Conservation (phyloP, 2,329 filamentous ascomycete species). For the Aspergillus sp. region DNA sequence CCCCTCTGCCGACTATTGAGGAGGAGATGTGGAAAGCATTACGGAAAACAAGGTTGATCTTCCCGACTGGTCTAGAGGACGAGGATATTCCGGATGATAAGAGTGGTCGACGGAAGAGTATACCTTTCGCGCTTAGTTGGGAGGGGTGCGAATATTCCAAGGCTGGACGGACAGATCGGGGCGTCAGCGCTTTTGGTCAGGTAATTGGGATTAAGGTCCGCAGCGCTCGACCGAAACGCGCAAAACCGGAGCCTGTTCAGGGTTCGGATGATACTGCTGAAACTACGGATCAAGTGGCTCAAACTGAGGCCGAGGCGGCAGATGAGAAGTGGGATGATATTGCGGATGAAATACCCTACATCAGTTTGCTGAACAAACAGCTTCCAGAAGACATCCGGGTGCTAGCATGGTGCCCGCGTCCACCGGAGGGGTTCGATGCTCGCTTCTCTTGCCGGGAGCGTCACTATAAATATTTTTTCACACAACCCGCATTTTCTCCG, state of each 20-base stretch:
- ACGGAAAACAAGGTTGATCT: constrained; percentile 77
- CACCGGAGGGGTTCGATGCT: constrained; percentile 78
- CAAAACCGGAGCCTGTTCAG: constrained; percentile 3
- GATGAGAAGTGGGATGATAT: constrained; percentile 61
- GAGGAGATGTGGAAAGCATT: constrained; percentile 92
- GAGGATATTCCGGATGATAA: constrained; percentile 36
- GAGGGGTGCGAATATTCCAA: constrained; percentile 88
- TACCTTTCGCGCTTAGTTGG: constrained; percentile 64
- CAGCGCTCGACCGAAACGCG: constrained; percentile 66
- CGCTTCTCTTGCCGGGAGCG: constrained; percentile 90
- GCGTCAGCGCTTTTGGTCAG: constrained; percentile 95
- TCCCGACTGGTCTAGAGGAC: constrained; percentile 56
- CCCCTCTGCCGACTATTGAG: constrained; percentile 78
- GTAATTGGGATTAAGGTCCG: constrained; percentile 82
- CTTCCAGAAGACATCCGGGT: constrained; percentile 87
- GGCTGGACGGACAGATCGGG: constrained; percentile 87
- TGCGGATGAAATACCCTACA: constrained; percentile 80
- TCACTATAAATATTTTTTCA: constrained; percentile 96
- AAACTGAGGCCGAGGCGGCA: constrained; percentile 32
- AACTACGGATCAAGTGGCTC: constrained; percentile 16
- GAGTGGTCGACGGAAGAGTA: constrained; percentile 40
- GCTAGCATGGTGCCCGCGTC: constrained; percentile 87
- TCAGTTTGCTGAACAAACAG: constrained; percentile 78
- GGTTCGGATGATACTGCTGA: constrained; percentile 14
- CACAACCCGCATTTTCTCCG: constrained; percentile 81